These are phyloP conservation scores for Bretschneidera sinensis DNA, from an alignment of 345 rosid genomes.

Conservation along the genomic window DNA sequence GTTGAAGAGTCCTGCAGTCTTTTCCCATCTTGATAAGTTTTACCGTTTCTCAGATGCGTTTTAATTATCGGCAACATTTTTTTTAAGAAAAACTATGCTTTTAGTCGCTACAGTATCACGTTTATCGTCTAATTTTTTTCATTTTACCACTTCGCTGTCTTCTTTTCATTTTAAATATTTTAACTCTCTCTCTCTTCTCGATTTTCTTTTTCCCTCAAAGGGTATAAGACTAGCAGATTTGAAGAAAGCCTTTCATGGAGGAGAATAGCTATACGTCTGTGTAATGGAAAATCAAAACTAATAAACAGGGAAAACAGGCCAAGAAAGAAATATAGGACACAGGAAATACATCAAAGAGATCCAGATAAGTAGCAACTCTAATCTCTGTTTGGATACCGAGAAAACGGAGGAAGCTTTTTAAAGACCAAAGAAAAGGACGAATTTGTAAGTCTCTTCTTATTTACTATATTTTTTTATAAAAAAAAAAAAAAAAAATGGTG, in stretches of 20 bases:
- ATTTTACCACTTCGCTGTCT: not conserved
- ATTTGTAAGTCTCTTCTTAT: not conserved
- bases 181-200: not conserved
- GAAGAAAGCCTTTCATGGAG: not conserved
- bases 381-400: slow-evolving; percentile 12
- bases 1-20: slow-evolving; percentile 4
- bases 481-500: not conserved
- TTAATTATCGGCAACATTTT: not conserved
- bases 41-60: not conserved
- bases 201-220: not conserved
- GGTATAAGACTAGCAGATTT: not conserved
- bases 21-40: not conserved
- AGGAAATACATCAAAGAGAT: slow-evolving; percentile 10
- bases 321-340: not conserved
- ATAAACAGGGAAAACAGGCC: not conserved
- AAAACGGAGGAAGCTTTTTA: not conserved
- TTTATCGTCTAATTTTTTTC: not conserved
- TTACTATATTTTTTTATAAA: not conserved
- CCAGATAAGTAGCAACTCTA: slow-evolving; percentile 9
- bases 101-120: not conserved
- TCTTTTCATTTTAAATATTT: not conserved
- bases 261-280: too few relatives aligned
- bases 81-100: not conserved
- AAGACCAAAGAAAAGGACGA: not conserved
- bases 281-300: not conserved